phyloP scores from a whole-genome alignment of 2,329 filamentous ascomycete genomes.

The Nigrograna mackinnonii region DNA sequence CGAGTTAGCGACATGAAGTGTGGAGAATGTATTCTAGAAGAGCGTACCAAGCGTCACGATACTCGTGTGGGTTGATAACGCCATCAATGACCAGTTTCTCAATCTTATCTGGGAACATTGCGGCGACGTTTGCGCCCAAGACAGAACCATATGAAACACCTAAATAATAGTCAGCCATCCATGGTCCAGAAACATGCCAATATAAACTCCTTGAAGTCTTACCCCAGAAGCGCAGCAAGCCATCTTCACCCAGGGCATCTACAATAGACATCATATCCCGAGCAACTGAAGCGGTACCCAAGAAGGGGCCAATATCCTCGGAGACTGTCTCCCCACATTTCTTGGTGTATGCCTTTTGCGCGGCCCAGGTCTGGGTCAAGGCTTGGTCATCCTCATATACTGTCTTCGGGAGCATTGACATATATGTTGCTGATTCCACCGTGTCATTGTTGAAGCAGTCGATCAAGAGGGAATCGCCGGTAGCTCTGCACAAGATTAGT shows the following conservation, averaged over 20 bases:
- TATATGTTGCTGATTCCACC: not conserved
- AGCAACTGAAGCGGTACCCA: conserved; percentile 50
- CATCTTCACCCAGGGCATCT: conserved; percentile 32
- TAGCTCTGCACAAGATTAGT: not conserved
- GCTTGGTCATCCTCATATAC: too few species aligned
- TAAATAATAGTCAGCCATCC: not conserved
- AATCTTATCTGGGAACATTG: conserved; percentile 34
- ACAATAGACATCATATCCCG: conserved; percentile 51
- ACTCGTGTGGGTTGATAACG: not conserved
- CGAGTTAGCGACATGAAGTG: too few species aligned
- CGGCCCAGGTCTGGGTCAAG: not conserved
- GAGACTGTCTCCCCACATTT: conserved; percentile 25
- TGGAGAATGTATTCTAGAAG: too few species aligned
- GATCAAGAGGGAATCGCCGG: not conserved
- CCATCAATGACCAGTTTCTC: conserved; percentile 39
- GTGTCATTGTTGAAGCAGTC: not conserved
- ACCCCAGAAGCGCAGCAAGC: not conserved
- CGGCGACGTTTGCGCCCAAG: conserved; percentile 45
- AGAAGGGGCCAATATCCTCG: conserved; percentile 42
- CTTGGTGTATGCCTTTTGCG: not conserved
- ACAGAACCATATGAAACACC: conserved; percentile 42
- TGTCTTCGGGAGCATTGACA: not conserved
- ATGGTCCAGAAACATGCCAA: not conserved
- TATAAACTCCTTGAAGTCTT: not conserved
- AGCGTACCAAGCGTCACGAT: conserved; percentile 3